Evolutionary conservation across 2,329 filamentous ascomycete genomes (phyloP), one percentile per base, ranked within the genome.

Genomic region (Lasiodiplodia hormozganensis): DNA sequence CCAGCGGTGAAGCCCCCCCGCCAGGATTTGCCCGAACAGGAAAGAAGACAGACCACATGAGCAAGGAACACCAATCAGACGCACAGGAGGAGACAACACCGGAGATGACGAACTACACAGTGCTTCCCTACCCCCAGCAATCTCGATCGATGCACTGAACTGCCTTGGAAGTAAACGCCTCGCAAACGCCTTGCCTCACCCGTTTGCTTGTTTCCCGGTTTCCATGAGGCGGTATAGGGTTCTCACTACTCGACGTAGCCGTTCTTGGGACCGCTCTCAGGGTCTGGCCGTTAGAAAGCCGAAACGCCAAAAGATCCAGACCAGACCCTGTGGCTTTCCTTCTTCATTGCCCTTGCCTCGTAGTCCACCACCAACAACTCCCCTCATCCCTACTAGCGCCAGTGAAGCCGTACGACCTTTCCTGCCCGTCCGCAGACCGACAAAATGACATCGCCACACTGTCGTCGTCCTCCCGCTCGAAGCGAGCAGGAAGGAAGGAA

Each of bases 361-460:
- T 47, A n/a, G 18, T n/a, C 40, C 40, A 5, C 38, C 40, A 47
- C 1, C 10, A 47, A 8, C 16, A 47, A 3, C 18, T n/a, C 6
- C 18, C 2, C 43, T 21, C n/a, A 47, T 47, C 43, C 43, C 18
- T 47, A 47, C 43, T 47, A 47, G 43, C 43, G 43, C 49, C 49
- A 5, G 25, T 7, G 10, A 7, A 54, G 1, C 31, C 31, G 31
- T 34, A 34, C 14, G 31, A 14, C 18, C 31, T 56, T 36, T 18
- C 31, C 28, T 10, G 14, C 7, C 25, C 40, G 14, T 21, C 40
- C 16, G 40, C 58, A 49, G 58, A 62, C 58, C 58, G 58, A 62
- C 58, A 62, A 1, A 47, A 62, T 62, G 58, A 62, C 58, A 62
- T 51, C 38, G 57, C 36, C n/a, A 8, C 25, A 12, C 16, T n/a